A percentile compares a stretch with the other conserved stretches of the same genome.
These are phyloP conservation scores for Cryptosporidium baileyi DNA, from an alignment of 169 alveolate genomes.

Conservation along the genomic window DNA sequence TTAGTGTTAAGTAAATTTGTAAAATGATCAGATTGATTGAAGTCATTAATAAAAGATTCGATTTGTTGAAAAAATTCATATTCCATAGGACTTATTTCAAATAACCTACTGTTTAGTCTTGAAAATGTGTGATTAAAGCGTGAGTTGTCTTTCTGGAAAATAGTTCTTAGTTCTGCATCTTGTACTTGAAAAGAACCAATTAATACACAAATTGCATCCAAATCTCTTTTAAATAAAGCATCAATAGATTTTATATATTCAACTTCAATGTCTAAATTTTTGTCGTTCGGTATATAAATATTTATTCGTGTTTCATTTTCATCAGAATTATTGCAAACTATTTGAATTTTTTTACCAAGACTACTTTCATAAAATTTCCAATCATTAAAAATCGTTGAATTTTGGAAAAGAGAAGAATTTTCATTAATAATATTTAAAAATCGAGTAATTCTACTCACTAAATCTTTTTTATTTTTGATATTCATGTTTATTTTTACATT, in stretches of 20 bases:
- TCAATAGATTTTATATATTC: conserved; percentile 25
- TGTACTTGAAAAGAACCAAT: not conserved
- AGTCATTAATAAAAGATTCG: not conserved
- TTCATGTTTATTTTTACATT: not conserved
- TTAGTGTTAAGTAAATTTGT: not conserved
- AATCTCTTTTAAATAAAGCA: not conserved
- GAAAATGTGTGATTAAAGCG: not conserved
- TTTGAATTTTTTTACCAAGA: conserved; percentile 26
- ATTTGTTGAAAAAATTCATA: not conserved
- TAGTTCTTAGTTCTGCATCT: not conserved
- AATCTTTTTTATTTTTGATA: not conserved
- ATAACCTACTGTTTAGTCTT: not conserved
- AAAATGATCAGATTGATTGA: not conserved
- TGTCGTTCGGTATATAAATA: conserved; percentile 15
- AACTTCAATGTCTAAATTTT: not conserved
- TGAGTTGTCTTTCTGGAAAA: not conserved
- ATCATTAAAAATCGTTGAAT: conserved; percentile 7
- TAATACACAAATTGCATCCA: not conserved
- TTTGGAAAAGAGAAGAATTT: not conserved
- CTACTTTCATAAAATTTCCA: not conserved
- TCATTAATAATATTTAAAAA: conserved; percentile 17
- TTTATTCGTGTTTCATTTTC: not conserved
- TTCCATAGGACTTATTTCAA: not conserved
- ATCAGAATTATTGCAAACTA: not conserved
- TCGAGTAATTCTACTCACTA: not conserved